phyloP scores from a whole-genome alignment of 2,329 filamentous ascomycete genomes.

The Alternaria tenuissima region DNA sequence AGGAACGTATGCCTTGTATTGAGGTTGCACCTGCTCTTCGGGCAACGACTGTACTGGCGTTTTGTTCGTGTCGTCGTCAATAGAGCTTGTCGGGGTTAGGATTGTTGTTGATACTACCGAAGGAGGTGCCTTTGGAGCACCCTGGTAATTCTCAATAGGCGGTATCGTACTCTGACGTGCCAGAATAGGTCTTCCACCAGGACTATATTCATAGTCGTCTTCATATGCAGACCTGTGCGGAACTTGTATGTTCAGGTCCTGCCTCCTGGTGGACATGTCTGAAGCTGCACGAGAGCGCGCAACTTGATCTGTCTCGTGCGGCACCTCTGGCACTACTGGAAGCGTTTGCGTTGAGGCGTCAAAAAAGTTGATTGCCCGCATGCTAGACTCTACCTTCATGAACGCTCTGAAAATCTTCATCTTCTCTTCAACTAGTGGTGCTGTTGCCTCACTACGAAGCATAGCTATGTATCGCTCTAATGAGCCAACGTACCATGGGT shows the following conservation, averaged over 20 bases:
- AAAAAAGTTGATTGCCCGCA: conserved; percentile 56
- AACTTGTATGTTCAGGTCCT: conserved; percentile 31
- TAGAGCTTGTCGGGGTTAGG: conserved; percentile 47
- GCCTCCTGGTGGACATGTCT: conserved; percentile 16
- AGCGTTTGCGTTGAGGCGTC: conserved; percentile 31
- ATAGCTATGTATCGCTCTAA: conserved; percentile 63
- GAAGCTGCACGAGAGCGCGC: conserved; percentile 9
- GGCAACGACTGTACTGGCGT: conserved; percentile 44
- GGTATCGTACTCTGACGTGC: conserved; percentile 29
- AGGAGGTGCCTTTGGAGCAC: conserved; percentile 24
- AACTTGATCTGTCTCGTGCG: conserved; percentile 11
- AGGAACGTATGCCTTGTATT: conserved; percentile 48
- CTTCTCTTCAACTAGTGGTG: conserved; percentile 60
- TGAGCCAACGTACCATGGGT: conserved; percentile 65
- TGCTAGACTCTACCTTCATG: conserved; percentile 44
- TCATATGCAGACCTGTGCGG: conserved; percentile 18
- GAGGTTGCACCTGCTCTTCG: conserved; percentile 32
- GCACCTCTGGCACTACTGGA: conserved; percentile 3
- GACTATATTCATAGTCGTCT: conserved; percentile 57
- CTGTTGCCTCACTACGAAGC: conserved; percentile 60
- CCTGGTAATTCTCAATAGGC: conserved; percentile 18
- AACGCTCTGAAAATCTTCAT: conserved; percentile 63
- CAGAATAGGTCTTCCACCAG: conserved; percentile 62
- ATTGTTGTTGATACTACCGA: conserved; percentile 42
- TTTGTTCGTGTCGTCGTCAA: conserved; percentile 41